Base-by-base conservation (phyloP, 805 yeast species). In the Metschnikowia rubicola region DNA sequence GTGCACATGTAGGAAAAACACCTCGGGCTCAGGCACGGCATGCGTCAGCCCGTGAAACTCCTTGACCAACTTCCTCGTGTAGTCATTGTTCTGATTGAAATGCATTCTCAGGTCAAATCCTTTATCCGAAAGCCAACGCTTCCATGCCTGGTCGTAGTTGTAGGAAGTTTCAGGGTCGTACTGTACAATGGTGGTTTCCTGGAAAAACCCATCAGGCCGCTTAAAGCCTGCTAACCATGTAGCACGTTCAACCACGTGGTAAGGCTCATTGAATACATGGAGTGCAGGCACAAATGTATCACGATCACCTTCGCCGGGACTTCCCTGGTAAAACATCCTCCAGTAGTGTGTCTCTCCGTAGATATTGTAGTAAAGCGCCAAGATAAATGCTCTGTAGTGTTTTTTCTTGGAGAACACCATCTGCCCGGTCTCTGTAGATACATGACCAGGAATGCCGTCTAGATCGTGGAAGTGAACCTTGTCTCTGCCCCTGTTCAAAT, bases 201-300 rank as follows among this genome's bases (percentile, higher is more conserved):
- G 51, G 46, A 60, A 56, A 1, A 12, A 26, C 8, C 45, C 50
- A 8, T 37, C 43, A 15, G 44, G 30, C 8, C 11, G 10, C 19
- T 39, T 17, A 41, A 53, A 60, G 1, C 64, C 63, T 4, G 56
- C 63, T 31, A 59, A 46, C 63, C 61, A 56, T 1, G 62, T 41
- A 7, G 60, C 65, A 10, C 64, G 41, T n/a, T 35, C 48, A 4
- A 47, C 61, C 19, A 53, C 39, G 44, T 71, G 68, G 50, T 67
- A 68, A 9, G 63, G 59, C 46, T 69, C 67, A 33, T 65, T 50
- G 47, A 68, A 60, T 7, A 63, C 65, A 41, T 64, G 65, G 39
- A 71, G 66, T 3, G 73, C 73, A 10, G 73, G 70, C 9, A 65
- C 60, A 46, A 65, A 62, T 2, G 72, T 66, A 36, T 69, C 74